A percentile compares a stretch with the other conserved stretches of the same genome.
phyloP scores from a whole-genome alignment of 2,329 filamentous ascomycete genomes.

The Aspergillus sclerotialis region DNA sequence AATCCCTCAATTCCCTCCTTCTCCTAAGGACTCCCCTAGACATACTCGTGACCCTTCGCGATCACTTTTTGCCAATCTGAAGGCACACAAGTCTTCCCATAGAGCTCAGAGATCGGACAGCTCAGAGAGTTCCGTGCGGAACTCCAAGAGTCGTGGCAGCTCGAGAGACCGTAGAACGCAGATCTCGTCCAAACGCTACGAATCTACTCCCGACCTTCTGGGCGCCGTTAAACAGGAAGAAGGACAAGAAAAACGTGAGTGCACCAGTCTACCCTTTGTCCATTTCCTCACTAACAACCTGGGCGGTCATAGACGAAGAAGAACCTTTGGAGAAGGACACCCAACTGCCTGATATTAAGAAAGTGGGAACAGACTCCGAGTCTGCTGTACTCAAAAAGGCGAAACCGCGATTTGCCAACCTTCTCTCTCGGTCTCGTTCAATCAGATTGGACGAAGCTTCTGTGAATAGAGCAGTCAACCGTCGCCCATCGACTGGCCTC shows the following conservation, averaged over 20 bases:
- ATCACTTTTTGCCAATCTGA: conserved; percentile 42
- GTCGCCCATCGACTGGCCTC: conserved; percentile 34
- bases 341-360: conserved; percentile 17
- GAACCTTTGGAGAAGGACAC: conserved; percentile 13
- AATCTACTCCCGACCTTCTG: conserved; percentile 37
- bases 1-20: conserved; percentile 39
- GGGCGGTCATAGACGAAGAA: conserved; percentile 18
- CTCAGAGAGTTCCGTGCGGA: conserved; percentile 29
- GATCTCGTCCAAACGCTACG: conserved; percentile 29
- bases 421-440: conserved; percentile 39
- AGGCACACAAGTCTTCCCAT: conserved; percentile 40
- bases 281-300: conserved; percentile 4
- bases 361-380: conserved; percentile 22
- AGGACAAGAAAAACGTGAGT: conserved; percentile 22
- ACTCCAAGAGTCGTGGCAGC: conserved; percentile 35
- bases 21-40: conserved; percentile 33
- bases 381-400: conserved; percentile 29
- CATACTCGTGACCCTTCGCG: conserved; percentile 39
- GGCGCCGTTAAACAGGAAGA: conserved; percentile 21
- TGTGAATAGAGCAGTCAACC: conserved; percentile 21
- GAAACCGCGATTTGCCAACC: conserved; percentile 39
- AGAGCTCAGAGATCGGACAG: conserved; percentile 35
- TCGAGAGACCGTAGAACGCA: conserved; percentile 36
- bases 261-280: not conserved
- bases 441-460: conserved; percentile 36